Percentiles rank a stretch among this genome's conserved stretches.
phyloP scores from a whole-genome alignment of 2,329 filamentous ascomycete species.

The Claviceps quebecensis region DNA sequence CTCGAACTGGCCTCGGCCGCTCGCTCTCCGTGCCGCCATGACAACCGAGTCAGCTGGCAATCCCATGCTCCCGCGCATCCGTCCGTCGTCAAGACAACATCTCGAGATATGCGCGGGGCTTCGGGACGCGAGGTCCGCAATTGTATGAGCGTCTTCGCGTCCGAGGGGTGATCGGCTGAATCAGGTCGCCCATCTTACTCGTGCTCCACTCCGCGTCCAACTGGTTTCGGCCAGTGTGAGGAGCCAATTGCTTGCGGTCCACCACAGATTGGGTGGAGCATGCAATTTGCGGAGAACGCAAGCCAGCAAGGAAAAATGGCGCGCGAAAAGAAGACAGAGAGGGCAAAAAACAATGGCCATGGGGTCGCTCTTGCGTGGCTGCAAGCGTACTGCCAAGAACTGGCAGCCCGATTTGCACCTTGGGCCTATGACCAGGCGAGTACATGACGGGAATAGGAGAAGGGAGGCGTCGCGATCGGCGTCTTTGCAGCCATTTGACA shows the following conservation, averaged over 20 bases:
- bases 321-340: slow-evolving; percentile 12
- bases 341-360: slow-evolving; percentile 8
- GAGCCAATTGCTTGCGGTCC: slow-evolving; percentile 14
- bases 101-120: too few relatives aligned
- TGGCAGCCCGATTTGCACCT: not conserved
- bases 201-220: slow-evolving; percentile 9
- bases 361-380: not conserved
- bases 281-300: slow-evolving; percentile 17
- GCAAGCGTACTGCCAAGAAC: not conserved
- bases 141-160: too few relatives aligned
- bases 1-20: not conserved
- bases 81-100: not conserved
- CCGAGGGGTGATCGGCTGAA: slow-evolving; percentile 11
- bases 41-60: not conserved
- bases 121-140: too few relatives aligned
- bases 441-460: not conserved
- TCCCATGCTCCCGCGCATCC: not conserved
- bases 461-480: not conserved
- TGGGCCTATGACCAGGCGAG: not conserved
- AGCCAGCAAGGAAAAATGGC: slow-evolving; percentile 9
- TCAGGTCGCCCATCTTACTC: not conserved
- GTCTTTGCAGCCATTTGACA: not conserved
- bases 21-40: not conserved
- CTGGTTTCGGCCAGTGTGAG: slow-evolving; percentile 10
- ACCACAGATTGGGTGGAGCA: slow-evolving; percentile 20